Evolutionary conservation across 2,329 filamentous ascomycete genomes (phyloP).

Genomic region (Capronia epimyces): DNA sequence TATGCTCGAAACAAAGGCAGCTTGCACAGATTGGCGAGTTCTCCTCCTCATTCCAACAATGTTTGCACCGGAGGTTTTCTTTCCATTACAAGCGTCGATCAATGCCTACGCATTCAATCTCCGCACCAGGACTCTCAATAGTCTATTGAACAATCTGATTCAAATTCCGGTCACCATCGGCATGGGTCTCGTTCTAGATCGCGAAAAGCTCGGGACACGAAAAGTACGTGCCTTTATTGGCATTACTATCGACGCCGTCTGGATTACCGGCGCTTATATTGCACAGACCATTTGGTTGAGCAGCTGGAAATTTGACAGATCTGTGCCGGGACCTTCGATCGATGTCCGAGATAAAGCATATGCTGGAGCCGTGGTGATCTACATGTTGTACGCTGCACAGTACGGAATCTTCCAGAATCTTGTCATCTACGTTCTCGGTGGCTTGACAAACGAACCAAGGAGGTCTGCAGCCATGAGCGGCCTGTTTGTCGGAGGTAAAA

Average conservation of each 20-base stretch:
- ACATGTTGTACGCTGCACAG: constrained; percentile 6
- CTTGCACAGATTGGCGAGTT: neutral
- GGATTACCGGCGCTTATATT: constrained; percentile 8
- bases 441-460: constrained; percentile 2
- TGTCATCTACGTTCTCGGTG: neutral
- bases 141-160: constrained; percentile 7
- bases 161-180: constrained; percentile 6
- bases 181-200: constrained; percentile 3
- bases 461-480: neutral
- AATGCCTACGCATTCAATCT: constrained; percentile 9
- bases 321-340: constrained; percentile 1
- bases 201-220: neutral
- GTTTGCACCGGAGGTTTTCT: constrained; percentile 4
- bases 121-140: constrained; percentile 3
- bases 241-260: constrained; percentile 6
- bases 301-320: constrained; percentile 4
- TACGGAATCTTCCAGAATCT: constrained; percentile 10
- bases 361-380: constrained; percentile 4
- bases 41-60: neutral
- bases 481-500: constrained; percentile 1
- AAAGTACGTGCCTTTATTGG: constrained; percentile 2
- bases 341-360: neutral
- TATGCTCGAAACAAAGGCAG: neutral
- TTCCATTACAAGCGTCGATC: constrained; percentile 4
- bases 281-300: constrained; percentile 2